phyloP scores from a whole-genome alignment of 768 basidiomycete species.

The Pleurotus ostreatus region DNA sequence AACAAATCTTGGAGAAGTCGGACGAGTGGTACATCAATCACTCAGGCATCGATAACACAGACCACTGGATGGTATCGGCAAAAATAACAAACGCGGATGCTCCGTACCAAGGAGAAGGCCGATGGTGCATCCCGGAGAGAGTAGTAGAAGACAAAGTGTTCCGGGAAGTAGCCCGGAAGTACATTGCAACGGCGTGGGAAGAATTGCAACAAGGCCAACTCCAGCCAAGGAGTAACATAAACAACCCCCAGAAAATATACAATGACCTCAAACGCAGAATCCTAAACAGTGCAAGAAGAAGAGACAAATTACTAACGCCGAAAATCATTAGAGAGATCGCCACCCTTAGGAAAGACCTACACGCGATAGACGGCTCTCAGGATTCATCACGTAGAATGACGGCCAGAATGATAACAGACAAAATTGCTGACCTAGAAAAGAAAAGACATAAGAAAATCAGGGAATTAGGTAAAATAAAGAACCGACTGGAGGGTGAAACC shows the following conservation, averaged over 20 bases:
- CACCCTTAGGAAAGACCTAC: neutral
- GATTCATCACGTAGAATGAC: neutral
- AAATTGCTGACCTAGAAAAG: constrained; percentile 3
- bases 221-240: too few species aligned
- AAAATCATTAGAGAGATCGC: constrained; percentile 6
- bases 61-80: too few species aligned
- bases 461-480: constrained; percentile 1
- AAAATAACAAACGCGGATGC: too few species aligned
- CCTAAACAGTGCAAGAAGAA: neutral
- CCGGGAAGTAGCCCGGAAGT: too few species aligned
- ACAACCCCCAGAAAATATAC: neutral
- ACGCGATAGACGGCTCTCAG: neutral
- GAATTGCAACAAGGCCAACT: too few species aligned
- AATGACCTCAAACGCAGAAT: neutral
- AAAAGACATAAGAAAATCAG: constrained; percentile 7
- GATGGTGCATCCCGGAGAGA: too few species aligned
- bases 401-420: neutral
- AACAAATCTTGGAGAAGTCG: too few species aligned
- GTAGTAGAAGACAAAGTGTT: too few species aligned
- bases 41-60: too few species aligned
- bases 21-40: too few species aligned
- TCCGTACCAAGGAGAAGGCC: too few species aligned
- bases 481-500: constrained; percentile 3
- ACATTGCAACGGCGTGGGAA: too few species aligned
- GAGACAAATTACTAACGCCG: constrained; percentile 9